Evolutionary conservation across 2,329 filamentous ascomycete species (phyloP), one percentile per base, ranked within the genome.

Genomic region (Botrytis medusae): DNA sequence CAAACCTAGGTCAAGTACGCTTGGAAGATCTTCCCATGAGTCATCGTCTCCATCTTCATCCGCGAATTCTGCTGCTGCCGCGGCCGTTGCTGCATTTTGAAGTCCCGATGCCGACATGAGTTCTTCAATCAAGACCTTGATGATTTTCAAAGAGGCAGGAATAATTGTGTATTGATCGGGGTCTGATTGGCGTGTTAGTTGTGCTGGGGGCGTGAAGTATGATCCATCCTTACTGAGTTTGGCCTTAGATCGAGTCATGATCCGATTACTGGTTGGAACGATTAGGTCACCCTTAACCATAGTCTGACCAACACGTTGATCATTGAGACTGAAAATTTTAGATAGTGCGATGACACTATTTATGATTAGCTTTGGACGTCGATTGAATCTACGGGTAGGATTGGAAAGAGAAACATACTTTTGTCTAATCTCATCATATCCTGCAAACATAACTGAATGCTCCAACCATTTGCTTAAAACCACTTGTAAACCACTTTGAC

Each of bases 391-490:
- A 46, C 10, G 46, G 63, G 16, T 34, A 42, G 16, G 20, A 1
- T n/a, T 2, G 12, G 34, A 32, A 51, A 14, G 18, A 4, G 25
- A 46, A n/a, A 85, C 90, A 82, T 85, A 95, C 93, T 98, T 99
- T 82, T 98, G 94, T 78, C 95, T 90, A 78, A 98, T 98, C 82
- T 98, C 95, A 79, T 98, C 95, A 79, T 98, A 99, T 20, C 96
- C 96, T n/a, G 94, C 94, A 83, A 99, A 99, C 82, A 92, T 97
- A 82, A 97, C 89, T 6, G 94, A 97, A 83, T 98, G 97, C 84
- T 98, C 96, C 1, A 99, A 86, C 96, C 96, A 99, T 83, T 98
- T 98, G 83, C 91, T 88, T 77, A 98, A 85, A 5, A 99, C 96
- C 37, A 98, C 91, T 76, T 95, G 90, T 12, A 99, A 85, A n/a